Evolutionary conservation across 495 filamentous ascomycete genomes (phyloP).

Genomic region (Xylaria scruposa): DNA sequence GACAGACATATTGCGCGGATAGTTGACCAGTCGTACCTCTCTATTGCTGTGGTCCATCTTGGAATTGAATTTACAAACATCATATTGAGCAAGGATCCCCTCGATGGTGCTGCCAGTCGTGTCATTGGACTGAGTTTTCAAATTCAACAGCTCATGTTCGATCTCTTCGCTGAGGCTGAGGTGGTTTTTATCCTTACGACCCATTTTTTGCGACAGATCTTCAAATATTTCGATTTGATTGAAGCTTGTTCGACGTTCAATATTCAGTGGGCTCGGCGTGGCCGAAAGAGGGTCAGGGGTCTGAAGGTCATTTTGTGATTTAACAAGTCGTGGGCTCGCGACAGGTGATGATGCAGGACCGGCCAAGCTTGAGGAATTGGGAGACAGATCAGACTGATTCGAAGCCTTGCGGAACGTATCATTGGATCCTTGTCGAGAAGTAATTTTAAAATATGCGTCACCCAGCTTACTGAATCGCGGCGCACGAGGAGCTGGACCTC

Average conservation of each 20-base stretch:
- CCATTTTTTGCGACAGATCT: neutral
- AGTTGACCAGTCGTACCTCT: slow-evolving; percentile 2
- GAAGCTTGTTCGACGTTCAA: neutral
- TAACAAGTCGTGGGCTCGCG: slow-evolving; percentile 8
- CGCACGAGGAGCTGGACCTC: slow-evolving; percentile 21
- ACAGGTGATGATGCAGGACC: neutral
- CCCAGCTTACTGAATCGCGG: slow-evolving; percentile 28
- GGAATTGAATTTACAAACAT: slow-evolving; percentile 4
- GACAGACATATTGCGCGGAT: too few relatives aligned
- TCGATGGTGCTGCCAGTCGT: slow-evolving; percentile 41
- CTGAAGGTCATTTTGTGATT: slow-evolving; percentile 37
- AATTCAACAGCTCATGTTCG: slow-evolving; percentile 11
- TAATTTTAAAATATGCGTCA: slow-evolving; percentile 35
- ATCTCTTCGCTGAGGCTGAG: slow-evolving; percentile 12
- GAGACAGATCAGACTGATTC: neutral
- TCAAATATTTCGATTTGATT: neutral
- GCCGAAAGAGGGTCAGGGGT: slow-evolving; percentile 24
- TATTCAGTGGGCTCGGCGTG: slow-evolving; percentile 12
- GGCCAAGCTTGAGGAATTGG: neutral
- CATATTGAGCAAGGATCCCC: slow-evolving; percentile 41
- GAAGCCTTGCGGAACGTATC: neutral
- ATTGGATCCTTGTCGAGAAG: neutral
- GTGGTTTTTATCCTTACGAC: neutral
- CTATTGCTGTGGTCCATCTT: neutral
- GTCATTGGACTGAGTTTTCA: slow-evolving; percentile 21